phyloP scores from a whole-genome alignment of 176 grass and related monocot species.

The Avena atlantica region DNA sequence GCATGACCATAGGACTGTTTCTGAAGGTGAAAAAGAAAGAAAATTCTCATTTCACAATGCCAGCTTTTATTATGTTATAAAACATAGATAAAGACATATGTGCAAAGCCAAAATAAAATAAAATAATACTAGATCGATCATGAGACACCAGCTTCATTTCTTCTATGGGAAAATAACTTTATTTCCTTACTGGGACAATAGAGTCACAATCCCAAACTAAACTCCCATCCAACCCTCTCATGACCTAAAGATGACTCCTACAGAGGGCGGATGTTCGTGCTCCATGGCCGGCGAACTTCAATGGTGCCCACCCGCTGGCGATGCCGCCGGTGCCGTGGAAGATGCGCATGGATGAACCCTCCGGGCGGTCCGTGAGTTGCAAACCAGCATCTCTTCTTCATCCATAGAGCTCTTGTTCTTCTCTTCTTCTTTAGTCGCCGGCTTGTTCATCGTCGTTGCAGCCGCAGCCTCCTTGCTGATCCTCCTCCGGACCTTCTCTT shows the following conservation, averaged over 20 bases:
- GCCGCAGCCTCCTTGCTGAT: background rate
- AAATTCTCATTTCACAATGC: background rate
- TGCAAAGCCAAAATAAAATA: background rate
- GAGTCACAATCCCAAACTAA: background rate
- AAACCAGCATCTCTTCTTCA: background rate
- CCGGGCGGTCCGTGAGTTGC: background rate
- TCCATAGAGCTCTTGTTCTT: background rate
- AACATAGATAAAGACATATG: background rate
- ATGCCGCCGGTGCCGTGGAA: background rate
- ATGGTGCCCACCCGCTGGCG: background rate
- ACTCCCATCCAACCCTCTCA: background rate
- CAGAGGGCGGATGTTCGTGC: background rate
- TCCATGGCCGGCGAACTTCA: background rate
- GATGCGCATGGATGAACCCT: conserved; percentile 23
- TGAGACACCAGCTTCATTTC: background rate
- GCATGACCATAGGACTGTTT: background rate
- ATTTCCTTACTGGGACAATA: background rate
- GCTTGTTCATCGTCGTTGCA: background rate
- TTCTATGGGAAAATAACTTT: background rate
- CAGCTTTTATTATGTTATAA: background rate
- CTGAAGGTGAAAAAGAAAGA: background rate
- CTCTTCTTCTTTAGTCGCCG: background rate
- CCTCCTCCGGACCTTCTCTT: conserved; percentile 32
- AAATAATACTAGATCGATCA: background rate
- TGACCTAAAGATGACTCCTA: background rate